A percentile compares a stretch with the other conserved stretches of the same genome.
Evolutionary conservation across 768 basidiomycete genomes (phyloP).

Genomic region (Crucibulum laeve): DNA sequence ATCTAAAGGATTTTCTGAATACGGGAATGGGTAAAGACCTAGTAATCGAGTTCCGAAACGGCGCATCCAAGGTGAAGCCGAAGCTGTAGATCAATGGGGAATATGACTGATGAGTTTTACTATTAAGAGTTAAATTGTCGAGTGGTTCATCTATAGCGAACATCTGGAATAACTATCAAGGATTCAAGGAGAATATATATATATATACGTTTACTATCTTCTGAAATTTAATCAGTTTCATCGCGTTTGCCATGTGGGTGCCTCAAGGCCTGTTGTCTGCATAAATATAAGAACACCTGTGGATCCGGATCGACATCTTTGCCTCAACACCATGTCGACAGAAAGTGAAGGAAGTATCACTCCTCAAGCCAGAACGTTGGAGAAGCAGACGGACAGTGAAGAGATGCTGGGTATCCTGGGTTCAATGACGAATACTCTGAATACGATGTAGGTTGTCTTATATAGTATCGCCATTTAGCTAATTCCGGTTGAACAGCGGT

Average conservation of each 20-base stretch:
- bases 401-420: not conserved
- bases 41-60: conserved; percentile 48
- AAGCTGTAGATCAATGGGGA: conserved; percentile 15
- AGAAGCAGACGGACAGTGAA: not conserved
- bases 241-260: conserved; percentile 13
- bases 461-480: not conserved
- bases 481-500: conserved; percentile 5
- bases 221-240: too few relatives aligned
- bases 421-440: conserved; percentile 1
- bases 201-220: too few relatives aligned
- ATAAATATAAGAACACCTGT: too few relatives aligned
- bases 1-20: conserved; percentile 67
- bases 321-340: too few relatives aligned
- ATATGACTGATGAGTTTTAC: conserved; percentile 6
- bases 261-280: conserved; percentile 13
- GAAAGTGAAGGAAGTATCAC: not conserved
- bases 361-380: not conserved
- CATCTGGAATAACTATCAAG: too few relatives aligned
- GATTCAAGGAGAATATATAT: too few relatives aligned
- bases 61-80: conserved; percentile 21
- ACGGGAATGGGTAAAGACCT: conserved; percentile 63
- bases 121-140: too few relatives aligned
- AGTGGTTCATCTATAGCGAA: too few relatives aligned
- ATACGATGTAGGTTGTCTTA: conserved; percentile 6
- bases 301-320: too few relatives aligned